Evolutionary conservation across 352 stramenopile species (phyloP).

Genomic region (Phytophthora pseudosyringae): DNA sequence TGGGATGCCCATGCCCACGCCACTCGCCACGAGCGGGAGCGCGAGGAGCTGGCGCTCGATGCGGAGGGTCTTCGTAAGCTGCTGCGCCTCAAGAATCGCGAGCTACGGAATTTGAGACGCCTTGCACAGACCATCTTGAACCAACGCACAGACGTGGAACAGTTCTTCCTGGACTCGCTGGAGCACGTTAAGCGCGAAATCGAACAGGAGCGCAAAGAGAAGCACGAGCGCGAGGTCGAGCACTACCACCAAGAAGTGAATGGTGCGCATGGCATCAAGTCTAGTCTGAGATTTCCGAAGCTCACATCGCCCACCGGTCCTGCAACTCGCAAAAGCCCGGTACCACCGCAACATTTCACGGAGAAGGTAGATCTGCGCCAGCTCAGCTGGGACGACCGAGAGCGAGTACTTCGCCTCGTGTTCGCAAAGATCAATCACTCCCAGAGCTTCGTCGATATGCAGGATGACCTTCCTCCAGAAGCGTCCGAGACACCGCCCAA

Average conservation of each 20-base stretch:
- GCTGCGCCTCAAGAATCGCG: conserved; percentile 93
- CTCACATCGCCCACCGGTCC: conserved; percentile 34
- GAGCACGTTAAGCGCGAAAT: conserved; percentile 88
- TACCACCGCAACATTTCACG: conserved; percentile 42
- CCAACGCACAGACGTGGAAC: conserved; percentile 91
- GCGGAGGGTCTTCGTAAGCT: conserved; percentile 85
- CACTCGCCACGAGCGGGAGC: conserved; percentile 57
- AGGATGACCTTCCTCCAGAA: conserved; percentile 16
- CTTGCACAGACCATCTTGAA: conserved; percentile 92
- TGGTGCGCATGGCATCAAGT: conserved; percentile 39
- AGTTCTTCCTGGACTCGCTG: conserved; percentile 94
- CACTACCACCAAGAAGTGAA: conserved; percentile 64
- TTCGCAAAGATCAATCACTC: conserved; percentile 94
- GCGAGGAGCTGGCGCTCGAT: conserved; percentile 90
- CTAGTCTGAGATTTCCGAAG: conserved; percentile 57
- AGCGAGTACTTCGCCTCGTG: conserved; percentile 92
- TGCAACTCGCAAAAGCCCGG: conserved; percentile 5
- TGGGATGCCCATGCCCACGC: conserved; percentile 62
- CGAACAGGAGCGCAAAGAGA: conserved; percentile 52
- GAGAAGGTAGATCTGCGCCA: conserved; percentile 90
- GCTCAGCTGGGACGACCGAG: conserved; percentile 91
- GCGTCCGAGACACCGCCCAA: conserved; percentile 20
- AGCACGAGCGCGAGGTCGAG: conserved; percentile 57
- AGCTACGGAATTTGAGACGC: conserved; percentile 89
- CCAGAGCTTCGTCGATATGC: conserved; percentile 56